These are phyloP conservation scores for Petunia hybrid DNA, from an alignment of 305 asterid species.

Conservation along the genomic window DNA sequence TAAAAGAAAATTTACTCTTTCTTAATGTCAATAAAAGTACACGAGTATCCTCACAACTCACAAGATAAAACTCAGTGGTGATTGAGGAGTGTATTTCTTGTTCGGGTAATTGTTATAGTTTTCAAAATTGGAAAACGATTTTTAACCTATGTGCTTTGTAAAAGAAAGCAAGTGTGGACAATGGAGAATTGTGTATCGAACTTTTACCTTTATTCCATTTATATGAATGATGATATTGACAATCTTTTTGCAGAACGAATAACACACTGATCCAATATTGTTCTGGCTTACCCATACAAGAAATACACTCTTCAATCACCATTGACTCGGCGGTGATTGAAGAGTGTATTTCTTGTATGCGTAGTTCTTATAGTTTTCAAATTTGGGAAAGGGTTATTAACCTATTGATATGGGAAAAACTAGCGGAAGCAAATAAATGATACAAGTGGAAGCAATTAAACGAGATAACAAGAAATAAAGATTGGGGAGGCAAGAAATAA, in stretches of 20 bases:
- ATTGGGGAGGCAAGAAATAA: too few relatives aligned
- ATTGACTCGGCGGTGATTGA: slow-evolving; percentile 12
- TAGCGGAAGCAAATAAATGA: too few relatives aligned
- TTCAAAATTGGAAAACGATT: too few relatives aligned
- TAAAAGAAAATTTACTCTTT: not conserved
- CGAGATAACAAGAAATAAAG: too few relatives aligned
- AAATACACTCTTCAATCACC: slow-evolving; percentile 26
- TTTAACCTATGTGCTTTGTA: too few relatives aligned
- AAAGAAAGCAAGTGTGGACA: too few relatives aligned
- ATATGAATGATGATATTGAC: not conserved
- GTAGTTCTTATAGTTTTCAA: not conserved
- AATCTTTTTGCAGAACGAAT: slow-evolving; percentile 40
- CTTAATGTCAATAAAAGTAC: not conserved
- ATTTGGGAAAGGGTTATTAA: not conserved
- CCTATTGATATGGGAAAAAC: not conserved
- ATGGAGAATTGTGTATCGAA: too few relatives aligned
- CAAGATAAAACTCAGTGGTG: not conserved
- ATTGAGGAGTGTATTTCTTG: too few relatives aligned
- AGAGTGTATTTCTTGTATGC: not conserved
- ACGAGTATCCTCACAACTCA: not conserved
- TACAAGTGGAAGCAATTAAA: too few relatives aligned
- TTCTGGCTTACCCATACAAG: slow-evolving; percentile 31
- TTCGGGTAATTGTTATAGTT: too few relatives aligned
- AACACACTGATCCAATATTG: slow-evolving; percentile 42
- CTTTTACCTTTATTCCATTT: too few relatives aligned